Base-by-base conservation (phyloP, 257 asterid genomes). In the Solanum lycopersicoides region DNA sequence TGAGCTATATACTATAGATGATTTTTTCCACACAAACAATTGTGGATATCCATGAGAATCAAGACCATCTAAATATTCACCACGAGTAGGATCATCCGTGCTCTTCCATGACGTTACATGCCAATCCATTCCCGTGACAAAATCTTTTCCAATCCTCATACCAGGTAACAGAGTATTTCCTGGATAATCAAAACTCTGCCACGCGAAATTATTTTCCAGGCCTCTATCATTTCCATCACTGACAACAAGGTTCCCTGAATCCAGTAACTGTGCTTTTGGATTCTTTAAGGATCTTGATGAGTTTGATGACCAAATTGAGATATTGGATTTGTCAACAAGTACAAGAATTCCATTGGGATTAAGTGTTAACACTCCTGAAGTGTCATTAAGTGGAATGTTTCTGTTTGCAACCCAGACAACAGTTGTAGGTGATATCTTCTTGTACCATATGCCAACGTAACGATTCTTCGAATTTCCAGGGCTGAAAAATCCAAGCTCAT, bases 111-210 rank as follows among this genome's bases (percentile, higher is more conserved):
- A 85, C 21, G 83, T 66, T 16, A 18, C 4, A 32, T 0, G 4
- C 71, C 82, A 50, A 2, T 79, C 60, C 30, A 41, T 60, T 16
- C 88, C 88, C 9, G 77, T 88, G 37, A 8, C 59, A 20, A 88
- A 88, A 53, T 84, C 50, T 73, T 76, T 44, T 47, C 89, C 88
- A 1, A 88, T 3, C 83, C 80, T 88, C 90, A 88, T 88, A 34
- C 90, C 88, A 39, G 88, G 35, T 18, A 88, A 42, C 30, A 77
- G 23, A 8, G 86, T 80, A 25, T 88, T 72, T 3, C 82, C 74
- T 7, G 86, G 88, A 85, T 88, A 82, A 50, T 88, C 82, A 85
- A 85, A 88, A 82, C 90, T 88, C 86, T 88, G 86, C 88, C 90
- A 88, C 28, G 34, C 44, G 12, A 21, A 10, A 35, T 28, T 53